Evolutionary conservation across 1,284 basidiomycete species (phyloP).

Genomic region (Trametes pubescens): DNA sequence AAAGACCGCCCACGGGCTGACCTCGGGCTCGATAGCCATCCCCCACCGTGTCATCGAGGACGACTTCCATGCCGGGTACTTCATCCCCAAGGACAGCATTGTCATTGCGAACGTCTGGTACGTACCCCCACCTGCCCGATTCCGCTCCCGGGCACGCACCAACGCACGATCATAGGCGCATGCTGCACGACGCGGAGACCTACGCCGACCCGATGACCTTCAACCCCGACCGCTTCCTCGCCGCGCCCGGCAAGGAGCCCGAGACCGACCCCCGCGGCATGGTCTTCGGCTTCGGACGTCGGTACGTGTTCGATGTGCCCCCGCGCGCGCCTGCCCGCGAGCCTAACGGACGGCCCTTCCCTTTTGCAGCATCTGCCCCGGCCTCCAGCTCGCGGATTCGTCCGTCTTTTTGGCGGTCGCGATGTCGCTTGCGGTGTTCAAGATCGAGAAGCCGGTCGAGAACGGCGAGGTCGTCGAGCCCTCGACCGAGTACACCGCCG

Average conservation of each 20-base stretch:
- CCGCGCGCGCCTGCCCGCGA: neutral
- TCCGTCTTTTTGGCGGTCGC: slow-evolving; percentile 43
- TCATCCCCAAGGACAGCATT: slow-evolving; percentile 41
- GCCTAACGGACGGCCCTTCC: neutral
- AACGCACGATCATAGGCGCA: slow-evolving; percentile 33
- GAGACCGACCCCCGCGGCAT: slow-evolving; percentile 38
- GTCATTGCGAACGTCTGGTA: slow-evolving; percentile 41
- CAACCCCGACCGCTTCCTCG: slow-evolving; percentile 42
- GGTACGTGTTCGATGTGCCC: slow-evolving; percentile 27
- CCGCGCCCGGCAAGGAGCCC: slow-evolving; percentile 28
- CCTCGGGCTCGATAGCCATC: slow-evolving; percentile 24
- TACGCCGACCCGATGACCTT: slow-evolving; percentile 42
- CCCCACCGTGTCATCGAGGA: slow-evolving; percentile 41
- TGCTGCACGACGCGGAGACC: slow-evolving; percentile 41
- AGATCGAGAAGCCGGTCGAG: slow-evolving; percentile 40
- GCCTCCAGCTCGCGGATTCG: slow-evolving; percentile 44
- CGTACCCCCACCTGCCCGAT: neutral
- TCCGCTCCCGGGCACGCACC: slow-evolving; percentile 1
- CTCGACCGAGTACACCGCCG: slow-evolving; percentile 36
- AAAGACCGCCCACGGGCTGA: neutral
- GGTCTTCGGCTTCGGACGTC: slow-evolving; percentile 42
- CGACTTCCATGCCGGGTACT: slow-evolving; percentile 41
- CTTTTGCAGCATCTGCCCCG: slow-evolving; percentile 32
- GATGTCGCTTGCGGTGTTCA: slow-evolving; percentile 43
- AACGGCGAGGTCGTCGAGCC: slow-evolving; percentile 38